Conservation (phyloP, 208 protist genomes). For the Trichomonas gallinae region DNA sequence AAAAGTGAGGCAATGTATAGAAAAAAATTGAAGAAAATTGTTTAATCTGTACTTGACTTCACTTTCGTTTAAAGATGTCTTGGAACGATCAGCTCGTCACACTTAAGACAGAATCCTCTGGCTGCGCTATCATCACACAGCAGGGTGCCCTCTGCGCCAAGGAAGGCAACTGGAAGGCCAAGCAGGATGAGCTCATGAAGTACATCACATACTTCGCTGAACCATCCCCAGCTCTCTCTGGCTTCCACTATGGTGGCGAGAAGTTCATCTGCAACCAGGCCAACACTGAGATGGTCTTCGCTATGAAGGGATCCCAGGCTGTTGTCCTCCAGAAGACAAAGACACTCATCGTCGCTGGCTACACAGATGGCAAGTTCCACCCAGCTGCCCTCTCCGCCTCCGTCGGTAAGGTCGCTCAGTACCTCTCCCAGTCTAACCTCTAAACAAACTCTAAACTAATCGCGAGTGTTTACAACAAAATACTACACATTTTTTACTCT, state of each 20-base stretch:
- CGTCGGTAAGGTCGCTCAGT: background rate
- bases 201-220: background rate
- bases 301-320: background rate
- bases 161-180: background rate
- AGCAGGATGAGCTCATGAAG: background rate
- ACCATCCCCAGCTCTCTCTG: background rate
- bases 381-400: background rate
- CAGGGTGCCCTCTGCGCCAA: background rate
- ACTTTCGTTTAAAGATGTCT: background rate
- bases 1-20: no score
- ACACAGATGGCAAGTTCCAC: background rate
- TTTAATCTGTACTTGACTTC: no score
- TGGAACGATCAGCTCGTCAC: background rate
- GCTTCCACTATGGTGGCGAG: background rate
- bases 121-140: background rate
- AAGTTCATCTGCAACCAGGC: background rate
- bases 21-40: no score
- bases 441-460: background rate
- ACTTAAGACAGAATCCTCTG: background rate
- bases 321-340: conserved; percentile 9
- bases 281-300: background rate
- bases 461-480: no score
- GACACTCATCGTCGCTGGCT: background rate
- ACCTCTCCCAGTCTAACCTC: background rate
- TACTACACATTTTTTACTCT: no score